phyloP scores from a whole-genome alignment of 441 rosid species.

The Syzygium malaccense region DNA sequence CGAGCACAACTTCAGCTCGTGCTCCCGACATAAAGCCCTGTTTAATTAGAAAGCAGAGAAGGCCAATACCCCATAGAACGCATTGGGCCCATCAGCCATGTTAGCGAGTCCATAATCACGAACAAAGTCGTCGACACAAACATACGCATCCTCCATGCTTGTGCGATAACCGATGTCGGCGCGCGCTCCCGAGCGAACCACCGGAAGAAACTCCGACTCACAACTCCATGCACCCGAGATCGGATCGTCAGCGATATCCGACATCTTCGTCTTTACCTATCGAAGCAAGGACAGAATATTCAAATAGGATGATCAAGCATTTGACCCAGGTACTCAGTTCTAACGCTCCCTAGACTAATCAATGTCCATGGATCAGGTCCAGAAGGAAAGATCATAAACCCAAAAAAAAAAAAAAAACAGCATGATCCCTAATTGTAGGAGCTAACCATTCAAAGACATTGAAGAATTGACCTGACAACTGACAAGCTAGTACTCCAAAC shows the following conservation, averaged over 20 bases:
- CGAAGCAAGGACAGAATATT: background rate
- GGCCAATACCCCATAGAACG: constrained; percentile 75
- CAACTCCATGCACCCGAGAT: constrained; percentile 26
- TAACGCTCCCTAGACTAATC: background rate
- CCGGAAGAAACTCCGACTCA: constrained; percentile 41
- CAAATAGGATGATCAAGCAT: background rate
- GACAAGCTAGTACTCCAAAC: background rate
- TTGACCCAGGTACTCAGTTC: background rate
- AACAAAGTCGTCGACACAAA: constrained; percentile 55
- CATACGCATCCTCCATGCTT: constrained; percentile 74
- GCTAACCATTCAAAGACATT: background rate
- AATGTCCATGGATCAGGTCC: background rate
- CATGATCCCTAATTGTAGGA: background rate
- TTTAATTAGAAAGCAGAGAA: background rate
- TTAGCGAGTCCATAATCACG: constrained; percentile 35
- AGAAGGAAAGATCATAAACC: background rate
- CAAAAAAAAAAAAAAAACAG: background rate
- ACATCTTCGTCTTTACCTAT: constrained; percentile 53
- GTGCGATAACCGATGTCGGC: constrained; percentile 59
- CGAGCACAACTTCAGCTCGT: background rate
- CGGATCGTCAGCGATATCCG: constrained; percentile 34
- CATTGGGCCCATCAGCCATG: constrained; percentile 41
- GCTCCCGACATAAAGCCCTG: background rate
- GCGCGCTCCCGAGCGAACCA: constrained; percentile 83
- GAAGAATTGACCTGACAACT: background rate